A percentile compares a stretch with the other conserved stretches of the same genome.
These are phyloP conservation scores for Zymoseptoria passerinii DNA, from an alignment of 2,329 filamentous ascomycete genomes.

Conservation along the genomic window DNA sequence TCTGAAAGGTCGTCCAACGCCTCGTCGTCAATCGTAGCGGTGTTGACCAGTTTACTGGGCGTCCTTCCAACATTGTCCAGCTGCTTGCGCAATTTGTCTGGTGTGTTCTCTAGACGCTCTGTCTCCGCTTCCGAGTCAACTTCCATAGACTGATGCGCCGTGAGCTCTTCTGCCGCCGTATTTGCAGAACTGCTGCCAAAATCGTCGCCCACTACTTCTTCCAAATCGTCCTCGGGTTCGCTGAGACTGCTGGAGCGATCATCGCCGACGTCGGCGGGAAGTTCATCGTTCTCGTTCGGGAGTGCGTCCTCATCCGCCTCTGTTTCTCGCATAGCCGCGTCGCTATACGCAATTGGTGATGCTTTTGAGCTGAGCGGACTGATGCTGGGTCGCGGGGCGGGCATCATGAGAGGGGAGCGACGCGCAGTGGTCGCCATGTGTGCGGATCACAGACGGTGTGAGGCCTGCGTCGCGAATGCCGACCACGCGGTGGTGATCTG, in stretches of 20 bases:
- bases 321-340: slow-evolving; percentile 4
- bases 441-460: neutral
- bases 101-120: slow-evolving; percentile 74
- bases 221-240: slow-evolving; percentile 66
- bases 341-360: slow-evolving; percentile 21
- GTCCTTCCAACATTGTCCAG: slow-evolving; percentile 52
- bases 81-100: slow-evolving; percentile 23
- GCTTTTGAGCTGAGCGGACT: slow-evolving; percentile 28
- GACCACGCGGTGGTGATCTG: neutral
- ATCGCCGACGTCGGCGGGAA: slow-evolving; percentile 21
- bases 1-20: slow-evolving; percentile 36
- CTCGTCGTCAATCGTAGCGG: slow-evolving; percentile 36
- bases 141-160: slow-evolving; percentile 30
- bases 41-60: slow-evolving; percentile 67
- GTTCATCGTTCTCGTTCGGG: slow-evolving; percentile 7
- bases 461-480: neutral
- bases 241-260: slow-evolving; percentile 79
- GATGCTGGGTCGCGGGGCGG: slow-evolving; percentile 21
- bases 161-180: slow-evolving; percentile 5
- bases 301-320: neutral
- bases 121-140: slow-evolving; percentile 84
- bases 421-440: neutral
- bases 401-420: slow-evolving; percentile 16
- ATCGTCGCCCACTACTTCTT: slow-evolving; percentile 40
- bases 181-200: slow-evolving; percentile 6